phyloP scores from a whole-genome alignment of 768 basidiomycete species.

The Leucogyrophana mollusca region DNA sequence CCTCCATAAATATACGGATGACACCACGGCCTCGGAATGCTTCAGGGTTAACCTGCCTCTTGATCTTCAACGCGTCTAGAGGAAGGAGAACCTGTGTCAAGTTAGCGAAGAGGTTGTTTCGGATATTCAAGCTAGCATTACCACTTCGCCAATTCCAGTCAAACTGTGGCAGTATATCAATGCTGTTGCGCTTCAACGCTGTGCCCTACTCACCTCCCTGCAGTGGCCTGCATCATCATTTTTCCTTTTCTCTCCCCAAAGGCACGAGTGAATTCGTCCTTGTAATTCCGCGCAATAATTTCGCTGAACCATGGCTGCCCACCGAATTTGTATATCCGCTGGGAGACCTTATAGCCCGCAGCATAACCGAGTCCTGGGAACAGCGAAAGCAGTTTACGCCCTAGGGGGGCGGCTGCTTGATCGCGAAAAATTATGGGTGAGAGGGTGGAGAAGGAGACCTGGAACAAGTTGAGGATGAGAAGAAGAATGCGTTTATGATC shows the following conservation, averaged over 20 bases:
- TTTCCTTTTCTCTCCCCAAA: slow-evolving; percentile 97
- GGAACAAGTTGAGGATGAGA: slow-evolving; percentile 2
- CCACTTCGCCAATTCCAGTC: slow-evolving; percentile 93
- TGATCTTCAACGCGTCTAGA: slow-evolving; percentile 96
- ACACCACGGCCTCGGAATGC: slow-evolving; percentile 95
- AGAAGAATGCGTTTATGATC: neutral
- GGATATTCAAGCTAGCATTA: slow-evolving; percentile 31
- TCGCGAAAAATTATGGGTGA: slow-evolving; percentile 88
- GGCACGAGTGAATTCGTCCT: slow-evolving; percentile 71
- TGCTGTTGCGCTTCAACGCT: neutral
- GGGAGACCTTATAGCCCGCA: slow-evolving; percentile 94
- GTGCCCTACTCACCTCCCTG: slow-evolving; percentile 69
- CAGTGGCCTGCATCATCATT: slow-evolving; percentile 92
- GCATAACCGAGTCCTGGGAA: slow-evolving; percentile 99
- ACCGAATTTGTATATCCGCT: slow-evolving; percentile 96
- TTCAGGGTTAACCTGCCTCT: slow-evolving; percentile 97
- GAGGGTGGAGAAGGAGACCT: slow-evolving; percentile 65
- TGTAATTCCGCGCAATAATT: slow-evolving; percentile 79
- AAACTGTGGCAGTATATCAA: slow-evolving; percentile 36
- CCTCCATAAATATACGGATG: slow-evolving; percentile 86
- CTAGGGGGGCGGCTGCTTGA: slow-evolving; percentile 64
- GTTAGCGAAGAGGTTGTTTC: too few species aligned
- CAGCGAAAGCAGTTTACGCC: slow-evolving; percentile 78
- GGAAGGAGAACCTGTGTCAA: slow-evolving; percentile 78
- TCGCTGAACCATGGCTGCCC: slow-evolving; percentile 99